Base-by-base conservation (phyloP, 176 grass and related monocot genomes). In the Aegilops speltoides region DNA sequence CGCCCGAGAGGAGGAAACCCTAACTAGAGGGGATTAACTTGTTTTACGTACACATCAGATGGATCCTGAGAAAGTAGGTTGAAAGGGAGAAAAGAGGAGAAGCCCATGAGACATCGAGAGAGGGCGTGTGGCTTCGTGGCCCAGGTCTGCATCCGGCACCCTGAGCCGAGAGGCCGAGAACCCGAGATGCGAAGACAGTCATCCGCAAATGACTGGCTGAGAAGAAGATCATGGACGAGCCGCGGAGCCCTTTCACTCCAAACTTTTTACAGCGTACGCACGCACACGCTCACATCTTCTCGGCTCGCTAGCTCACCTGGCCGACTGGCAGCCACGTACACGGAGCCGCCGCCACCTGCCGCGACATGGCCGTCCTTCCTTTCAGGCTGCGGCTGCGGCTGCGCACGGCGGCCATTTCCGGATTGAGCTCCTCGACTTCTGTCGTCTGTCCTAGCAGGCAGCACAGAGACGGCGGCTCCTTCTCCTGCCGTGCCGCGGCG, bases 361-460 rank as follows among this genome's bases (percentile, higher is more conserved):
- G 8, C 41, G 64, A 17, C 79, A 98, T 95, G 96, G 88, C 89
- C 41, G 83, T 89, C 7, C 74, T 83, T 83, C 77, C 91, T 63
- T 79, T 90, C 72, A 86, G 83, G 78, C 85, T 89, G 78, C 85
- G 83, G 78, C 85, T 89, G 78, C 85, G 83, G 74, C 85, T 89
- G 78, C 85, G 84, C 64, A 15, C 37, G 31, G 25, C 43, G 13
- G 17, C 79, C 85, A 8, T 54, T 67, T 41, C 60, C 24, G 38
- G 73, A 22, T 0, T 31, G 24, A 50, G 43, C 43, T 62, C 88
- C 70, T 54, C 79, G 7, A 19, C 3, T 56, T 62, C 45, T 24
- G 61, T 71, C 56, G 38, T 24, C 56, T 64, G 45, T n/a, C 75
- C 62, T 8, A 45, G 20, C 32, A 41, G 37, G 76, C 52, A 36